Evolutionary conservation across 2,329 filamentous ascomycete genomes (phyloP).

Genomic region (Penicillium sp.): DNA sequence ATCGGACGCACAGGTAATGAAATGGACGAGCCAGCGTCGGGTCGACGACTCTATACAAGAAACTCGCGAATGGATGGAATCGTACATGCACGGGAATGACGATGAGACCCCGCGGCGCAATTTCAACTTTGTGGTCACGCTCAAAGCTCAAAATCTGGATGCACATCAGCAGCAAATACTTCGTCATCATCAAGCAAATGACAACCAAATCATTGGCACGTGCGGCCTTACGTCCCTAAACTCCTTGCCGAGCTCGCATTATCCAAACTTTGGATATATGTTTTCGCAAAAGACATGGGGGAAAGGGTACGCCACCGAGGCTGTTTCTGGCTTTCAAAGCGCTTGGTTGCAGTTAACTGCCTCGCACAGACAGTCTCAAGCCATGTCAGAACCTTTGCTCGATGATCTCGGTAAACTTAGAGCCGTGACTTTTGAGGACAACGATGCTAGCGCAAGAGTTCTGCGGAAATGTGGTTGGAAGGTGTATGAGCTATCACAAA

Average conservation of each 20-base stretch:
- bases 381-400: not conserved
- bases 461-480: conserved; percentile 1
- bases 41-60: not conserved
- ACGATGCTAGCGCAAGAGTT: not conserved
- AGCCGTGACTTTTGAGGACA: not conserved
- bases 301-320: conserved; percentile 2
- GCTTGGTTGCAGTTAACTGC: not conserved
- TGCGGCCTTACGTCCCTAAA: not conserved
- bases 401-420: not conserved
- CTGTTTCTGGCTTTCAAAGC: not conserved
- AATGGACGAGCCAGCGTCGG: conserved; percentile 2
- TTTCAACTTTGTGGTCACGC: not conserved
- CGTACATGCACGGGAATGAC: not conserved
- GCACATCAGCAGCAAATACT: not conserved
- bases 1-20: not conserved
- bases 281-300: conserved; percentile 4
- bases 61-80: not conserved
- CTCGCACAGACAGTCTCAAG: not conserved
- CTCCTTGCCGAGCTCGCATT: not conserved
- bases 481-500: not conserved
- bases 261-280: conserved; percentile 5
- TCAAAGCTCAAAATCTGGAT: not conserved
- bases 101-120: not conserved
- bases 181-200: not conserved
- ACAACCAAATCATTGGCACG: not conserved